phyloP scores from a whole-genome alignment of 2,329 filamentous ascomycete species.

The Chaetomium strumarium region DNA sequence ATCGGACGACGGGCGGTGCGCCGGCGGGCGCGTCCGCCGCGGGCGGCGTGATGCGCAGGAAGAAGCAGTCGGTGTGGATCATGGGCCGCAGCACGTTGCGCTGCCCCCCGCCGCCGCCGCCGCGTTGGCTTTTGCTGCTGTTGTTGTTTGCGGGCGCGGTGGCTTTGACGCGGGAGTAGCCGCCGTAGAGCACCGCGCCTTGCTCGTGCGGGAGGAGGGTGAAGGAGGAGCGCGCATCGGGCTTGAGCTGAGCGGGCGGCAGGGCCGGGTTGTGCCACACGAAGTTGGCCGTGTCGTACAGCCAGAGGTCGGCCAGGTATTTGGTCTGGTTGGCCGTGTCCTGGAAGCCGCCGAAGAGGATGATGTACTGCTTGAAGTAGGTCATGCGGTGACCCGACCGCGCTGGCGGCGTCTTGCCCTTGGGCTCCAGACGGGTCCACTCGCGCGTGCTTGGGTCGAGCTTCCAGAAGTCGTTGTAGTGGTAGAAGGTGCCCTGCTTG shows the following conservation, averaged over 20 bases:
- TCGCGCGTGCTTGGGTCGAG: constrained; percentile 78
- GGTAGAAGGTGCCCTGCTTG: constrained; percentile 97
- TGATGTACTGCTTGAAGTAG: constrained; percentile 89
- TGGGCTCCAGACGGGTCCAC: constrained; percentile 82
- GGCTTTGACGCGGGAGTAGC: constrained; percentile 86
- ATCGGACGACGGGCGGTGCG: constrained; percentile 67
- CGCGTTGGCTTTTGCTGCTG: constrained; percentile 51
- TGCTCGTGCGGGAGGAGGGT: constrained; percentile 85
- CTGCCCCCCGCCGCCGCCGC: constrained; percentile 44
- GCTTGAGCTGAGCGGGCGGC: constrained; percentile 75
- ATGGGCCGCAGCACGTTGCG: constrained; percentile 76
- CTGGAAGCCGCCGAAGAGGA: constrained; percentile 94
- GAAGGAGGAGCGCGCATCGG: constrained; percentile 86
- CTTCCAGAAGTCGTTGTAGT: constrained; percentile 98
- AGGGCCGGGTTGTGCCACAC: constrained; percentile 74
- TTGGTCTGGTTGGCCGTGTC: constrained; percentile 93
- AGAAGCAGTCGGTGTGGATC: constrained; percentile 94
- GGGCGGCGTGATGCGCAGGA: constrained; percentile 73
- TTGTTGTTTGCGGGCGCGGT: constrained; percentile 52
- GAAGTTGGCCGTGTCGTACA: constrained; percentile 87
- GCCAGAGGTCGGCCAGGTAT: constrained; percentile 89
- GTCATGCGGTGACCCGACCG: constrained; percentile 94
- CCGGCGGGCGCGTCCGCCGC: constrained; percentile 58
- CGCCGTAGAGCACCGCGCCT: constrained; percentile 85
- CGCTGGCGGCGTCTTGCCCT: constrained; percentile 73